These are phyloP conservation scores for Moesziomyces parantarcticus DNA, from an alignment of 1,284 basidiomycete species.

Conservation along the genomic window DNA sequence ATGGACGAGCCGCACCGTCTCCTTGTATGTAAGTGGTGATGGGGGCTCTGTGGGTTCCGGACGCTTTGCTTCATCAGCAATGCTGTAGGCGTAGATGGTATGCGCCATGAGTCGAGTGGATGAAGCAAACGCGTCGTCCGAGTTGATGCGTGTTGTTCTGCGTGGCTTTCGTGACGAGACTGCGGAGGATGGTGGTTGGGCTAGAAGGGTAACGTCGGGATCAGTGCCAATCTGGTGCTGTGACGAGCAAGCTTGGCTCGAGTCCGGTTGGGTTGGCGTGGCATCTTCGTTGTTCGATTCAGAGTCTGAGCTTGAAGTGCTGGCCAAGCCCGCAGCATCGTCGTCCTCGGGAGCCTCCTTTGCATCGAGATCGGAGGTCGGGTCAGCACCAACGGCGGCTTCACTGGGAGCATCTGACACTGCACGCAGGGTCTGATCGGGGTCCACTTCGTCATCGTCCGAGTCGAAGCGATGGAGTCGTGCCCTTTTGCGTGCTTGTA, in stretches of 20 bases:
- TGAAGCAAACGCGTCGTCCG: background rate
- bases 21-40: constrained; percentile 34
- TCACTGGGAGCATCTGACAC: background rate
- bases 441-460: background rate
- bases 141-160: background rate
- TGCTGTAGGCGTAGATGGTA: constrained; percentile 12
- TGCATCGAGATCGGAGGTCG: background rate
- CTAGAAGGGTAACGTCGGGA: too few relatives aligned
- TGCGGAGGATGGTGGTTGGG: too few relatives aligned
- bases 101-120: constrained; percentile 18
- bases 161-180: background rate
- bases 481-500: constrained; percentile 5
- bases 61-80: background rate
- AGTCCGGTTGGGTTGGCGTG: background rate
- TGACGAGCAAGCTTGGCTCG: background rate
- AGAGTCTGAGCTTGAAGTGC: background rate
- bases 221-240: background rate
- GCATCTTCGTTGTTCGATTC: background rate
- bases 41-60: background rate
- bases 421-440: background rate
- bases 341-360: background rate
- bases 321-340: background rate
- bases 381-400: background rate
- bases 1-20: constrained; percentile 36
- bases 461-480: constrained; percentile 25